Conservation (phyloP, 345 rosid genomes). For the Clausena lansium region DNA sequence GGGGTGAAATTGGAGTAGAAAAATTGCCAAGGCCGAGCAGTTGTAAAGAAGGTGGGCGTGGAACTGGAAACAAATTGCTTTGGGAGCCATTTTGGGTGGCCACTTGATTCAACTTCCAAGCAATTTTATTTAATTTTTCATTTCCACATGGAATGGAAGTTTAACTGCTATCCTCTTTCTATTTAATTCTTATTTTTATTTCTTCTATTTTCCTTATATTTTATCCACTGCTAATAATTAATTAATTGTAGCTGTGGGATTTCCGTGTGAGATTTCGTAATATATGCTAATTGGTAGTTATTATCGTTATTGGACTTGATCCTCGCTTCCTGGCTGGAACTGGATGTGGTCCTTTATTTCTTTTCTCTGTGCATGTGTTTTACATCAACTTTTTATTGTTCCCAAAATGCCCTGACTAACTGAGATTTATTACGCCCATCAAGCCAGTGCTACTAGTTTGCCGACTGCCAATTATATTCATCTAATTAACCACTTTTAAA, state of each 20-base stretch:
- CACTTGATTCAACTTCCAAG: slow-evolving; percentile 24
- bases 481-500: neutral
- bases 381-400: neutral
- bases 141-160: neutral
- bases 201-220: neutral
- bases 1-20: slow-evolving; percentile 39
- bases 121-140: no score
- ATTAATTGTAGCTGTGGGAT: slow-evolving; percentile 11
- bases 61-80: slow-evolving; percentile 36
- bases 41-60: slow-evolving; percentile 48
- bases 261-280: slow-evolving; percentile 14
- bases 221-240: neutral
- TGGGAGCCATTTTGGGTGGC: slow-evolving; percentile 61
- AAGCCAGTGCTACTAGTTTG: neutral
- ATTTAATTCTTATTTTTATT: no score
- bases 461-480: neutral
- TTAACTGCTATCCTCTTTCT: neutral
- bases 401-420: neutral
- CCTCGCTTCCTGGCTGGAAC: neutral
- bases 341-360: neutral
- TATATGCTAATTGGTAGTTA: slow-evolving; percentile 29
- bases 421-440: neutral
- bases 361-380: neutral
- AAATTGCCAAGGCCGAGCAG: slow-evolving; percentile 35
- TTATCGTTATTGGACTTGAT: slow-evolving; percentile 30